These are phyloP conservation scores for Setaria viridis DNA, from an alignment of 202 grass and related monocot genomes.

Conservation along the genomic window DNA sequence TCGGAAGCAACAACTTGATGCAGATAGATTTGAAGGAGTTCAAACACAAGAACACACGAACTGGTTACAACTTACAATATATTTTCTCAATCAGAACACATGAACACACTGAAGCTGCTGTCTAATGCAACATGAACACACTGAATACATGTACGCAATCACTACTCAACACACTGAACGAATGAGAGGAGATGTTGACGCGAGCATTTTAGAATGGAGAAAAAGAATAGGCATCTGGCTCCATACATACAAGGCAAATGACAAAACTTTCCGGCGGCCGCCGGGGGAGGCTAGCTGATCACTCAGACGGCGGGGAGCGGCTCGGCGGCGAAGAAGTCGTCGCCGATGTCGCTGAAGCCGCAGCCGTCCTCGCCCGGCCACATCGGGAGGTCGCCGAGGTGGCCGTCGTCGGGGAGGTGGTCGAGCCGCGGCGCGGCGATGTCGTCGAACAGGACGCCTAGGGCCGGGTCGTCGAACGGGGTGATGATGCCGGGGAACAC, in stretches of 20 bases:
- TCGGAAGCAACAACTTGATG: not conserved
- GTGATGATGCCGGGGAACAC: not conserved
- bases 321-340: not conserved
- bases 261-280: conserved; percentile 9
- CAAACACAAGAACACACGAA: not conserved
- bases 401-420: not conserved
- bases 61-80: not conserved
- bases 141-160: not conserved
- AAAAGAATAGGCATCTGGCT: conserved; percentile 10
- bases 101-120: not conserved
- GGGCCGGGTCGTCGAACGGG: conserved; percentile 9
- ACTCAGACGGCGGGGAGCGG: not conserved
- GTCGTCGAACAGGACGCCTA: not conserved
- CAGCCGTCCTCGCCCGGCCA: conserved; percentile 26
- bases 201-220: not conserved
- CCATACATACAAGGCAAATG: conserved; percentile 33
- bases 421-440: not conserved
- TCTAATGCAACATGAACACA: not conserved
- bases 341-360: conserved; percentile 36
- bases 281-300: not conserved
- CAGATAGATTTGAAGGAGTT: not conserved
- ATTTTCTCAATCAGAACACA: not conserved
- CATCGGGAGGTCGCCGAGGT: conserved; percentile 37
- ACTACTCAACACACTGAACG: not conserved
- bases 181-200: conserved; percentile 16